Conservation (phyloP, 2,329 filamentous ascomycete genomes). For the Bipolaris gigantea region DNA sequence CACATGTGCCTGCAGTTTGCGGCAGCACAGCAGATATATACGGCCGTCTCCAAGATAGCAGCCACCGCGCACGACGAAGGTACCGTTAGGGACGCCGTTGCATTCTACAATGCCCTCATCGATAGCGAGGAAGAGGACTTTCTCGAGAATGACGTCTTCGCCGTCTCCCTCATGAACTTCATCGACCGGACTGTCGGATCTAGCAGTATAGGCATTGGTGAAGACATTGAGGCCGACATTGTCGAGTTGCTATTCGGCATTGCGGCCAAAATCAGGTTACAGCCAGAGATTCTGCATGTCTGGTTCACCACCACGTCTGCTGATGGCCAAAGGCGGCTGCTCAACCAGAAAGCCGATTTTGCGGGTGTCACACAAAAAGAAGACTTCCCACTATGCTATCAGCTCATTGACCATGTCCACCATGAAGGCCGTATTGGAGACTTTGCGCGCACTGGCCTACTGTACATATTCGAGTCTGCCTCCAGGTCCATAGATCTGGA, state of each 20-base stretch:
- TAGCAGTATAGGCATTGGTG: slow-evolving; percentile 71
- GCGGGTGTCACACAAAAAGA: slow-evolving; percentile 82
- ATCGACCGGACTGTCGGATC: slow-evolving; percentile 76
- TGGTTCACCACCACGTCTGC: slow-evolving; percentile 73
- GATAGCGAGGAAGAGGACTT: slow-evolving; percentile 97
- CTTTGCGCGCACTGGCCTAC: slow-evolving; percentile 88
- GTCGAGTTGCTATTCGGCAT: slow-evolving; percentile 95
- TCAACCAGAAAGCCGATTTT: slow-evolving; percentile 67
- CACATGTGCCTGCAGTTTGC: slow-evolving; percentile 91
- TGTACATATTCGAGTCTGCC: slow-evolving; percentile 95
- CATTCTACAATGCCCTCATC: slow-evolving; percentile 87
- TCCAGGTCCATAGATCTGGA: slow-evolving; percentile 81
- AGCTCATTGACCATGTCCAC: slow-evolving; percentile 95
- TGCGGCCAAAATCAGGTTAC: slow-evolving; percentile 89
- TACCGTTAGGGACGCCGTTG: slow-evolving; percentile 80
- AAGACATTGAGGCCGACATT: slow-evolving; percentile 83
- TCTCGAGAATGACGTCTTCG: slow-evolving; percentile 82
- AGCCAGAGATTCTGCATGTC: slow-evolving; percentile 80
- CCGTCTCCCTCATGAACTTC: slow-evolving; percentile 82
- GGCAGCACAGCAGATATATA: slow-evolving; percentile 83
- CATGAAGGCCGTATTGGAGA: slow-evolving; percentile 93
- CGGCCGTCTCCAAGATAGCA: slow-evolving; percentile 85
- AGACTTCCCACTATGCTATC: slow-evolving; percentile 94
- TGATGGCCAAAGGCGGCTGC: slow-evolving; percentile 44
- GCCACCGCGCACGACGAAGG: slow-evolving; percentile 81